Conservation (phyloP, 495 filamentous ascomycete genomes). For the Lasiosphaeris hirsuta region DNA sequence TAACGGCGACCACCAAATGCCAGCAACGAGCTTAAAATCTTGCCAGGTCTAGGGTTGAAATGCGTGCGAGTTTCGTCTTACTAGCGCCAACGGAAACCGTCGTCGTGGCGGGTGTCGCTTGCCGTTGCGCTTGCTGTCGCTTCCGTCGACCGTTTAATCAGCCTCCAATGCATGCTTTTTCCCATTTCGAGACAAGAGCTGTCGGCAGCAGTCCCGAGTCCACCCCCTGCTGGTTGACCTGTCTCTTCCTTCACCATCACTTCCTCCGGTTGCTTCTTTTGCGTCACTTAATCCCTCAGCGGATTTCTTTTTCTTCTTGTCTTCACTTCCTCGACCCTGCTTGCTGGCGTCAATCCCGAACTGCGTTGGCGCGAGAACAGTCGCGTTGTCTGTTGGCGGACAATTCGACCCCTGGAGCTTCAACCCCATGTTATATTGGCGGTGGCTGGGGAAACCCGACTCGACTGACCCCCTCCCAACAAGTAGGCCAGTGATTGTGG, state of each 20-base stretch:
- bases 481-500: neutral
- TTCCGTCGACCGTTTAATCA: conserved; percentile 5
- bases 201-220: neutral
- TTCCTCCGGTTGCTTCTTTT: too few relatives aligned
- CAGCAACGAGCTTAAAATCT: too few relatives aligned
- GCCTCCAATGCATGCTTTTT: neutral
- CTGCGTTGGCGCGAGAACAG: too few relatives aligned
- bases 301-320: too few relatives aligned
- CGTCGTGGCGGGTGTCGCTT: neutral
- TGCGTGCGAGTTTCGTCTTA: neutral
- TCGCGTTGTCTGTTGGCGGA: too few relatives aligned
- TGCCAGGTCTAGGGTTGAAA: too few relatives aligned
- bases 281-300: too few relatives aligned
- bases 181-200: neutral
- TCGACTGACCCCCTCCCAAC: neutral
- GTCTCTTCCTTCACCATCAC: neutral
- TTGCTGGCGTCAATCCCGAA: too few relatives aligned
- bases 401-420: too few relatives aligned
- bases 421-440: too few relatives aligned
- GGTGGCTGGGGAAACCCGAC: neutral
- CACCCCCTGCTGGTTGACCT: neutral
- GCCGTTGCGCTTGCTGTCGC: neutral
- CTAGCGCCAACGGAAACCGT: neutral
- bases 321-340: too few relatives aligned
- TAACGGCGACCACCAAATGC: too few relatives aligned